phyloP scores from a whole-genome alignment of 73 alveolate genomes.

The Blepharisma japonicum region DNA sequence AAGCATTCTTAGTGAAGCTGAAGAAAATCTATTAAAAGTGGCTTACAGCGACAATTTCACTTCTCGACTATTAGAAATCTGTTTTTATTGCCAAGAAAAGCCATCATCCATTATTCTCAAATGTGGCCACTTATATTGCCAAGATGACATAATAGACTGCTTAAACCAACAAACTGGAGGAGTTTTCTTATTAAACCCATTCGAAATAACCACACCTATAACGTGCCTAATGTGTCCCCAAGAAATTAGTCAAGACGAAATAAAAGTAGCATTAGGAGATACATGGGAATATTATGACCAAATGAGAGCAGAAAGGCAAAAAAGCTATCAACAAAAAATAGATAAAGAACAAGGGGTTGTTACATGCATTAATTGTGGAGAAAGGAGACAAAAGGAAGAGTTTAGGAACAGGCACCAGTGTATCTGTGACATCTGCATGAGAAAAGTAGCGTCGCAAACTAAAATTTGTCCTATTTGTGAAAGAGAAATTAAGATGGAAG shows the following conservation, averaged over 20 bases:
- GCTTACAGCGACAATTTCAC: neutral
- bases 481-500: neutral
- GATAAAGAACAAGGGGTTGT: neutral
- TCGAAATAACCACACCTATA: neutral
- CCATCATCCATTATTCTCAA: neutral
- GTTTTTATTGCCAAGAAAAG: neutral
- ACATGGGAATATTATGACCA: no score
- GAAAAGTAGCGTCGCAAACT: neutral
- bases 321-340: neutral
- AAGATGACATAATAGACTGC: neutral
- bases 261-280: neutral
- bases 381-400: neutral
- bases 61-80: neutral
- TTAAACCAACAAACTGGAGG: neutral
- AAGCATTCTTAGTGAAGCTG: neutral
- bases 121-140: neutral
- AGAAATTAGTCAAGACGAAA: neutral
- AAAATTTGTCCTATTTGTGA: conserved; percentile 23
- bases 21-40: neutral
- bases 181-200: neutral
- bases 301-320: no score
- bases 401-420: neutral
- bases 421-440: neutral
- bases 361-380: neutral
- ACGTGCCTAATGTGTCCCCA: neutral